A percentile compares a stretch with the other conserved stretches of the same genome.
These are phyloP conservation scores for Coemansia sp. DNA, from an alignment of 192 early-diverging fungal species.

Conservation along the genomic window DNA sequence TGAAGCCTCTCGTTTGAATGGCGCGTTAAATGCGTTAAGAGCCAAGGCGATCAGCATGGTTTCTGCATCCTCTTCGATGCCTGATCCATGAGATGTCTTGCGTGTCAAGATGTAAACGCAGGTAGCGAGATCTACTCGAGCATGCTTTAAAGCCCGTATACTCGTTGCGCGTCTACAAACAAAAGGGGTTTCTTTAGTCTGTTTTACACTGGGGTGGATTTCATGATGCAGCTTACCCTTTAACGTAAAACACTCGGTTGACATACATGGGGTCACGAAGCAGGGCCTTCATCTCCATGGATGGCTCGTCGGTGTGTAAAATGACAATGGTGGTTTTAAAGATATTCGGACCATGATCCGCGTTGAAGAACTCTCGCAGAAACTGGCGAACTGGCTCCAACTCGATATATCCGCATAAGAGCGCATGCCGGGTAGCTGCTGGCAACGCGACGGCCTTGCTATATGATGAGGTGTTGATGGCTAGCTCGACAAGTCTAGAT, in stretches of 20 bases:
- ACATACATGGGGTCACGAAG: conserved; percentile 36
- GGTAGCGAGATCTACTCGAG: conserved; percentile 38
- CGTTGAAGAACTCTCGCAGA: conserved; percentile 52
- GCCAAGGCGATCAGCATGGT: conserved; percentile 45
- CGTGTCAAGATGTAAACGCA: conserved; percentile 50
- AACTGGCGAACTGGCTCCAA: conserved; percentile 41
- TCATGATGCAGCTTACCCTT: conserved; percentile 22
- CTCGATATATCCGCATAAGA: conserved; percentile 46
- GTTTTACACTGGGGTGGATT: neutral
- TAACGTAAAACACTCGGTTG: conserved; percentile 51
- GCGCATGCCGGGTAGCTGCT: conserved; percentile 27
- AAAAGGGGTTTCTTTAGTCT: neutral
- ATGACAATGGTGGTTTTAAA: conserved; percentile 44
- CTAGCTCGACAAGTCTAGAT: conserved; percentile 36
- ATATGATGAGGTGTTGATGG: conserved; percentile 41
- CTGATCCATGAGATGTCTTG: conserved; percentile 28
- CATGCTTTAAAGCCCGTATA: conserved; percentile 33
- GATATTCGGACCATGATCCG: conserved; percentile 48
- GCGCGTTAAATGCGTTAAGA: conserved; percentile 31
- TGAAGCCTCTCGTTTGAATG: neutral
- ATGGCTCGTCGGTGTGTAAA: conserved; percentile 33
- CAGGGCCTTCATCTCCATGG: conserved; percentile 44
- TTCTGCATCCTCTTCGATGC: conserved; percentile 45
- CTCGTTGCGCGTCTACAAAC: conserved; percentile 35
- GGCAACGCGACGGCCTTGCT: conserved; percentile 35